Evolutionary conservation across 208 protist genomes (phyloP).

Genomic region (Acanthamoeba triangularis): DNA sequence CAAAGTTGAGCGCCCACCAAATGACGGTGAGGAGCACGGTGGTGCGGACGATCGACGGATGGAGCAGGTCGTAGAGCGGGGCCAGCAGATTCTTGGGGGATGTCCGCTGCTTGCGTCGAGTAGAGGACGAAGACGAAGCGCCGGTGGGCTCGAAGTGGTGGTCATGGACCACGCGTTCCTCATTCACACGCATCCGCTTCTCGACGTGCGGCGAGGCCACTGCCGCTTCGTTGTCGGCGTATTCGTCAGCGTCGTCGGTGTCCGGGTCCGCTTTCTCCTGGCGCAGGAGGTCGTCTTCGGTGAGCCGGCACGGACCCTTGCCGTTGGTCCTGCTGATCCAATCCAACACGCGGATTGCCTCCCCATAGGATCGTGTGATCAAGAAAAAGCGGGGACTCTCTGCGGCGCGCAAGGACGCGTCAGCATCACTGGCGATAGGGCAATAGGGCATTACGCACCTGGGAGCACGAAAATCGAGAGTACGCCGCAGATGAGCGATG

Average conservation of each 20-base stretch:
- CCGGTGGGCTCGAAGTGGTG: background rate
- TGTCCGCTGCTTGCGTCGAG: background rate
- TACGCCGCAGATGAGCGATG: background rate
- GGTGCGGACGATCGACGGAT: constrained; percentile 58
- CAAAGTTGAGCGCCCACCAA: constrained; percentile 79
- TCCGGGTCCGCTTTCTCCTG: background rate
- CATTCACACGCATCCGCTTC: background rate
- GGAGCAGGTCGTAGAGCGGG: constrained; percentile 5
- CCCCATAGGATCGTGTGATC: background rate
- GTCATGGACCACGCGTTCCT: background rate
- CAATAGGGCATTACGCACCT: background rate
- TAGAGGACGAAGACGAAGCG: background rate
- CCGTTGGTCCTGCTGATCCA: constrained; percentile 57
- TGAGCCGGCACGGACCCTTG: constrained; percentile 15
- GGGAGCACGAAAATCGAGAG: background rate
- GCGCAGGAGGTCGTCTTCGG: background rate
- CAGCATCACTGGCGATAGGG: background rate
- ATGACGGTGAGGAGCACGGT: constrained; percentile 66
- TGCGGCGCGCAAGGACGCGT: background rate
- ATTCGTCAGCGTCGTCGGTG: background rate
- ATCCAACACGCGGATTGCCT: constrained; percentile 1
- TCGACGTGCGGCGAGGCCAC: background rate
- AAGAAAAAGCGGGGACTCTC: constrained; percentile 51
- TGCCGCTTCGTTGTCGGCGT: background rate
- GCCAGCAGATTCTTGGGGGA: background rate